Base-by-base conservation (phyloP, 2,329 filamentous ascomycete genomes). In the Uncinocarpus reesii region DNA sequence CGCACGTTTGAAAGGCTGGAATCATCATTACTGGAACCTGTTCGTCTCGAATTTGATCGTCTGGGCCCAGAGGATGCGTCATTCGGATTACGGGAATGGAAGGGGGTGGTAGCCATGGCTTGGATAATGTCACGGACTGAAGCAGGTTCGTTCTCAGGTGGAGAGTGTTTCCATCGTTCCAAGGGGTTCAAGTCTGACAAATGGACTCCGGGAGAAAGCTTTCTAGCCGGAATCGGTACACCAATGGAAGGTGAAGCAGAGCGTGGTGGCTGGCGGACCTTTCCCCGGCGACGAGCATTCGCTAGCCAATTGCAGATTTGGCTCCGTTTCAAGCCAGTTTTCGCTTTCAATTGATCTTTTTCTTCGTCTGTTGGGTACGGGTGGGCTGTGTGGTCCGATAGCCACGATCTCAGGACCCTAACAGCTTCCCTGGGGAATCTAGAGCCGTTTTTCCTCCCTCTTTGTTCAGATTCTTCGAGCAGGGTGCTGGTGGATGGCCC, bases 291-390 rank as follows among this genome's bases (percentile, higher is more conserved):
- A 36, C 88, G 80, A 49, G 87, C 87, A 65, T 95, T 95, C 51
- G 88, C 88, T 40, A 95, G 78, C 88, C 88, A 95, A 62, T 93
- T 94, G 8, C 82, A 83, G 57, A 95, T 90, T 60, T 95, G 89
- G 11, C 76, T 83, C 58, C 86, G 80, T 62, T 80, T 88, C 34
- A 95, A 73, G 6, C 87, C 86, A 0, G 88, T 95, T 57, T 84
- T 77, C 40, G 77, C 75, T 64, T 87, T 83, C 21, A 95, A 72
- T 53, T 79, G 76, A 55, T 88, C 84, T 60, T 90, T 93, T 61
- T 95, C 86, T 50, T 87, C 81, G 36, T 94, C 87, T 28, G 80
- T 89, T 4, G 89, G 88, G 61, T 95, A 95, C 0, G 88, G 89
- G 57, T 93, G 85, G 45, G 84, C 77, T 58, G 78, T 78, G 61